Evolutionary conservation across 768 basidiomycete genomes (phyloP), one percentile per base, ranked within the genome.

Genomic region (Coprinopsis cinerea): DNA sequence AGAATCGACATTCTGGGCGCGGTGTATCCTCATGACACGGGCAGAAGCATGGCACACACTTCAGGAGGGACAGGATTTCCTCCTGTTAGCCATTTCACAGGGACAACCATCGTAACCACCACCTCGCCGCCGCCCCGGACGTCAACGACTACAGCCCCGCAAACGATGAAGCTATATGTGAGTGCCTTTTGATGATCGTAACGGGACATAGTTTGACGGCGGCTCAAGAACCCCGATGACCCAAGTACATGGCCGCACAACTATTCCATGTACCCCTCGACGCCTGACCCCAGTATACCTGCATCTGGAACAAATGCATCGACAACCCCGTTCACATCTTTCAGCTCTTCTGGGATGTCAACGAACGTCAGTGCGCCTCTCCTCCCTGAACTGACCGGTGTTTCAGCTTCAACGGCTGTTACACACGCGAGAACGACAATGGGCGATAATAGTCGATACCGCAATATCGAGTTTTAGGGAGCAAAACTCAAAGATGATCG

Each of bases 351-450:
- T n/a, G n/a, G n/a, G n/a, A n/a, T n/a, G n/a, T n/a, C n/a, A n/a
- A n/a, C n/a, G n/a, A n/a, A n/a, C n/a, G n/a, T n/a, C n/a, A n/a
- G n/a, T n/a, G n/a, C n/a, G n/a, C n/a, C 22, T 11, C 11, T 43
- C 4, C 41, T 43, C 9, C 41, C 41, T 5, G 13, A 23, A 18
- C 25, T 23, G 9, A 43, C 41, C 9, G 37, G 37, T 14, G 13
- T 14, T 11, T 14, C 13, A 5, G 6, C 22, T 10, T 24, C 41
- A 5, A 43, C 41, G 10, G 41, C 41, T 4, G 41, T 43, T 11
- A 43, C 41, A 26, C 41, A 17, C 4, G 41, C 41, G 23, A 43
- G 41, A 43, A 43, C 41, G 5, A 43, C 41, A 17, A 43, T 26
- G 22, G 41, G 10, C 4, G 20, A 43, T 17, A 17, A 43, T 10